Base-by-base conservation (phyloP, 164 flowering plant genomes). In the Kingdonia uniflora region DNA sequence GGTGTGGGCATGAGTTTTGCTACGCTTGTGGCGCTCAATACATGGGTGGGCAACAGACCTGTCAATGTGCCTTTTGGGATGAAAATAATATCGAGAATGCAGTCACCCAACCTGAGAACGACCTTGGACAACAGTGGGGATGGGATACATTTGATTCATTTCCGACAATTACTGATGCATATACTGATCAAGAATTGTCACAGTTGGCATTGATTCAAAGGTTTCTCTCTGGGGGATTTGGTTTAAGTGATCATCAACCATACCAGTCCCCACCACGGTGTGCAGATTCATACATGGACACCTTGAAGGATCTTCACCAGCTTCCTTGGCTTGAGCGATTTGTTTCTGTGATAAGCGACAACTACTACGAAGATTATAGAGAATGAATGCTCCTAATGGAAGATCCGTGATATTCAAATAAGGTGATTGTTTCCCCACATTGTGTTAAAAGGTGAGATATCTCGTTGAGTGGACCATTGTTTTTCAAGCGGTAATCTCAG, bases 251-350 rank as follows among this genome's bases (percentile, higher is more conserved):
- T 54, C 87, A 77, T 53, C 74, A 74, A 2, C 72, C 83, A 3
- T 63, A 68, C 45, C 89, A 85, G 60, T 81, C 97, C 29, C 89
- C 95, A 19, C 85, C 95, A 1, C 83, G 65, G 14, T 78, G 87
- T 71, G 66, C 91, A 63, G 97, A 87, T 45, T 75, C 96, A 6
- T 90, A 82, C 41, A 76, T 66, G 19, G 97, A 90, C 59, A 72
- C 89, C 16, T 82, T 90, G 68, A 90, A 90, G 75, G 97, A 90
- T 60, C 85, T 87, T 56, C 85, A 80, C 66, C 95, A 89, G 78
- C 94, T 89, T 58, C 97, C 97, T 8, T 90, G 97, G 97, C 91
- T 90, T 10, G 97, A 90, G 69, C 72, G 96, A 60, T 87, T 90
- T 52, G 96, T 90, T 40, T 90, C 96, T 47, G 95, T 90, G 46